Conservation (phyloP, 192 early-diverging fungal species). For the Umbelopsis sp. region DNA sequence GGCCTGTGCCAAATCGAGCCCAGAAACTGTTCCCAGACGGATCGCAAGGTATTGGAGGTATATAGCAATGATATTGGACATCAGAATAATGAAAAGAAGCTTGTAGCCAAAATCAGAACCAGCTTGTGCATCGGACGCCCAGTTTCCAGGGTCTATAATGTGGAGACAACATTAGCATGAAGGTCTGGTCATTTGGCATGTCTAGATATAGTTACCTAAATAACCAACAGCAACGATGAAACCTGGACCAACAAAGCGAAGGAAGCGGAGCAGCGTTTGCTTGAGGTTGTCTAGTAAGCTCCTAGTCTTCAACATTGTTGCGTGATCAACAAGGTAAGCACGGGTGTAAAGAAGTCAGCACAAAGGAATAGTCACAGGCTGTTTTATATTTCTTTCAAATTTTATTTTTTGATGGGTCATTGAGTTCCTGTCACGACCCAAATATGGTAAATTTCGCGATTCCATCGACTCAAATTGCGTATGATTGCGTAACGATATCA, state of each 20-base stretch:
- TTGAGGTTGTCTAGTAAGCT: neutral
- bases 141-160: conserved; percentile 83
- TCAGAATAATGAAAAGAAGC: conserved; percentile 71
- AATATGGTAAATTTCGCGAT: no score
- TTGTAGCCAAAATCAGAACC: conserved; percentile 77
- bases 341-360: neutral
- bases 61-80: conserved; percentile 77
- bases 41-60: conserved; percentile 77
- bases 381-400: no score
- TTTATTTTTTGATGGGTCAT: no score
- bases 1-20: conserved; percentile 71
- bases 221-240: conserved; percentile 41
- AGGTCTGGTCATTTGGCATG: neutral
- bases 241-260: conserved; percentile 34
- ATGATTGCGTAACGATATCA: no score
- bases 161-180: neutral
- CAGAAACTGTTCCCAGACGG: conserved; percentile 76
- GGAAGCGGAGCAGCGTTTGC: neutral
- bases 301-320: neutral
- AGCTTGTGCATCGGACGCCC: conserved; percentile 81
- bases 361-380: neutral
- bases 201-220: conserved; percentile 22
- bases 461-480: no score
- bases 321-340: neutral
- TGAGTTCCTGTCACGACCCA: no score